Percentiles rank a stretch among this genome's conserved stretches.
phyloP scores from a whole-genome alignment of 1,284 basidiomycete species.

The Puccinia novopanici region DNA sequence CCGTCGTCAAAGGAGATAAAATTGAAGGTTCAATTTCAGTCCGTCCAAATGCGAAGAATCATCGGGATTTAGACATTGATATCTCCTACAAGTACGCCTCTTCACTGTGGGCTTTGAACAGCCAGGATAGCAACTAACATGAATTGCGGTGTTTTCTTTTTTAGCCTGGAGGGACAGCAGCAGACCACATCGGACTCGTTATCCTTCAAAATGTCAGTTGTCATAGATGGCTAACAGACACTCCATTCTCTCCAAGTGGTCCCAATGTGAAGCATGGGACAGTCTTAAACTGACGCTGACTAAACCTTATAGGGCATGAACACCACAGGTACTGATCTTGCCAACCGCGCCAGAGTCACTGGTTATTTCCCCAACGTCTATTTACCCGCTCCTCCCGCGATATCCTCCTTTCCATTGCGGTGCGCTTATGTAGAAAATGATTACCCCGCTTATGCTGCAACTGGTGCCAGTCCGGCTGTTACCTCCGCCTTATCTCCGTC shows the following conservation, averaged over 20 bases:
- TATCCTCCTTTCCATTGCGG: background rate
- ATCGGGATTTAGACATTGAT: slow-evolving; percentile 85
- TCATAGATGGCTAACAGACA: background rate
- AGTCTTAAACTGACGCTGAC: slow-evolving; percentile 45
- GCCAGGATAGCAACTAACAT: background rate
- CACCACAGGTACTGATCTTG: slow-evolving; percentile 41
- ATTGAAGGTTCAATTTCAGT: slow-evolving; percentile 74
- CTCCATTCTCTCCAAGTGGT: background rate
- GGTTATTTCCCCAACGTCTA: too few species aligned
- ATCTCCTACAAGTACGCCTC: slow-evolving; percentile 69
- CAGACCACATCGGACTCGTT: slow-evolving; percentile 26
- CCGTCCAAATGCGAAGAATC: slow-evolving; percentile 83
- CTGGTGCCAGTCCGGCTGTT: background rate
- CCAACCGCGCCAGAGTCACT: background rate
- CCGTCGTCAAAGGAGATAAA: slow-evolving; percentile 67
- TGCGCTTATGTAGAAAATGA: background rate
- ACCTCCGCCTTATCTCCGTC: background rate
- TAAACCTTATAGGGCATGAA: slow-evolving; percentile 47
- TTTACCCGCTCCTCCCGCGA: background rate
- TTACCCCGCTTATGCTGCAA: background rate
- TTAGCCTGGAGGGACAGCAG: slow-evolving; percentile 17
- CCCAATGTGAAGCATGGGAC: slow-evolving; percentile 12
- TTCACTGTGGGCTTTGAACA: background rate
- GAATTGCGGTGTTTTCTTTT: background rate
- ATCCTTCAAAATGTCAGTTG: slow-evolving; percentile 49